Evolutionary conservation across 1,139 yeast species (phyloP).

Genomic region (Protomyces pachydermus): DNA sequence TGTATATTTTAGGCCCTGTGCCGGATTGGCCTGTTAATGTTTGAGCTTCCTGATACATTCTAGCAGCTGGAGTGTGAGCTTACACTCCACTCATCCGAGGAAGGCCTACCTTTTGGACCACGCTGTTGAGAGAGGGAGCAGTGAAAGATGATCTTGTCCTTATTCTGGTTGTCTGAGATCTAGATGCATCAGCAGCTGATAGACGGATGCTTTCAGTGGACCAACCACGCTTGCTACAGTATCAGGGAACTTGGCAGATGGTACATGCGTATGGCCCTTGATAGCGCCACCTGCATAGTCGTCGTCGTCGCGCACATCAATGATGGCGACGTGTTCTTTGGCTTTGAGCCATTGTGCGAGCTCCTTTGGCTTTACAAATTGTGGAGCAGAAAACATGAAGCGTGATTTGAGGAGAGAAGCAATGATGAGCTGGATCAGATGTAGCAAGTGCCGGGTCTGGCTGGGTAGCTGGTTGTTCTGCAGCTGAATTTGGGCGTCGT

Average conservation of each 20-base stretch:
- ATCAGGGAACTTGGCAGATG: constrained; percentile 50
- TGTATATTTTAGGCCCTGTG: constrained; percentile 54
- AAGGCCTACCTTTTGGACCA: not conserved
- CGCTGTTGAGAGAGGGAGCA: constrained; percentile 44
- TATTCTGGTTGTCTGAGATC: constrained; percentile 6
- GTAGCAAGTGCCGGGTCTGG: too few species aligned
- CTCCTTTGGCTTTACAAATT: constrained; percentile 1
- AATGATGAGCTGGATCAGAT: not conserved
- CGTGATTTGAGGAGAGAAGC: not conserved
- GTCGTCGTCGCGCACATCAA: constrained; percentile 84
- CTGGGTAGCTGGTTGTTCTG: too few species aligned
- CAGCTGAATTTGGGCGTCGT: too few species aligned
- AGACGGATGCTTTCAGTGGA: not conserved
- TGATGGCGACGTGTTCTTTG: constrained; percentile 46
- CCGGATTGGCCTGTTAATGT: constrained; percentile 39
- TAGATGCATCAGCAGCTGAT: constrained; percentile 11
- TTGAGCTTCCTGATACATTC: constrained; percentile 44
- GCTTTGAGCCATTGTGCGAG: constrained; percentile 11
- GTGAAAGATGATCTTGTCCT: constrained; percentile 55
- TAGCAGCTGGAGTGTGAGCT: constrained; percentile 81
- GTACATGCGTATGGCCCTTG: constrained; percentile 55
- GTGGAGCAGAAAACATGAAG: not conserved
- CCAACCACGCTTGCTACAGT: constrained; percentile 44
- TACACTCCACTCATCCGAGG: constrained; percentile 54
- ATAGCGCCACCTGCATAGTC: constrained; percentile 79